Conservation (phyloP, 2,329 filamentous ascomycete species). For the Aspergillus hiratsukae region DNA sequence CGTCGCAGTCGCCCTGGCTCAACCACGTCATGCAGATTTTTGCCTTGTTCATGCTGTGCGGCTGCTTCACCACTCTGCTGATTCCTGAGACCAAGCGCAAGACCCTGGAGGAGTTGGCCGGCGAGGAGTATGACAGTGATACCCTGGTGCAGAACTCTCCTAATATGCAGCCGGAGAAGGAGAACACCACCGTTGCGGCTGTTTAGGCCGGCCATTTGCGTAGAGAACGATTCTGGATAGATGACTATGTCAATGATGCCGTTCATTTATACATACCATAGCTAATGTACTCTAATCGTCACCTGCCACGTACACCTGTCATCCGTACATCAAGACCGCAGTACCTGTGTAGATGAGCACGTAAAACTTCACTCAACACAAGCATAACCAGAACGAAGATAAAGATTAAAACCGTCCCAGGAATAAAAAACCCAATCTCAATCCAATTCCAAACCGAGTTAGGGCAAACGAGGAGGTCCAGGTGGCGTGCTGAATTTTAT, state of each 20-base stretch:
- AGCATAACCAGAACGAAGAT: not conserved
- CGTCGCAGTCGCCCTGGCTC: conserved; percentile 59
- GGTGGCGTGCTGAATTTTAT: not conserved
- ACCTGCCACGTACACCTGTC: too few species aligned
- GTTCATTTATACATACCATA: not conserved
- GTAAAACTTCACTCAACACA: too few species aligned
- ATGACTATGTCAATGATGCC: not conserved
- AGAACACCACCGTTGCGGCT: not conserved
- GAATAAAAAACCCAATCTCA: too few species aligned
- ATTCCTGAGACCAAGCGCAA: conserved; percentile 72
- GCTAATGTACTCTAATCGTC: not conserved
- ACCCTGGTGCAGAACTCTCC: not conserved
- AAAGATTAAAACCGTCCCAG: not conserved
- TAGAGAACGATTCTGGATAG: not conserved
- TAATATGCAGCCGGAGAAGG: not conserved
- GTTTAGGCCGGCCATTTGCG: not conserved
- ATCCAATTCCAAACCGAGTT: not conserved
- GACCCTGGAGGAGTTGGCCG: conserved; percentile 67
- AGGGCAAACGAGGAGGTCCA: not conserved
- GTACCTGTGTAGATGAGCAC: too few species aligned
- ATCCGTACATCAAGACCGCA: not conserved
- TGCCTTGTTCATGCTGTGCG: conserved; percentile 73
- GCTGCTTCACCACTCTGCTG: conserved; percentile 64
- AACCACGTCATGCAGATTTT: conserved; percentile 73
- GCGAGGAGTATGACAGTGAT: conserved; percentile 46